phyloP scores from a whole-genome alignment of 2,329 filamentous ascomycete species.

The Ceratocystis destructans region DNA sequence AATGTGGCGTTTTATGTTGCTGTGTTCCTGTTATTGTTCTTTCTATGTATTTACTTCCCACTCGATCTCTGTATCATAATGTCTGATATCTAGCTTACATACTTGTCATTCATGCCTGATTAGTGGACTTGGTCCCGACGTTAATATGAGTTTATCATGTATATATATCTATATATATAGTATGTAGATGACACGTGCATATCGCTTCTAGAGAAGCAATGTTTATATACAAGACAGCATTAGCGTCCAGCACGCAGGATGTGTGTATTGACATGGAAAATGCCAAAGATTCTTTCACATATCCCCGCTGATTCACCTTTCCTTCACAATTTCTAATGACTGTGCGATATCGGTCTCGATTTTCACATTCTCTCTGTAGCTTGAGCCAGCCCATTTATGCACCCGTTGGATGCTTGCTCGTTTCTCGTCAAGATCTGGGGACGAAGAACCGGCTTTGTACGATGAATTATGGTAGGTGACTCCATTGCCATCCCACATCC shows the following conservation, averaged over 20 bases:
- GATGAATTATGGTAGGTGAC: background rate
- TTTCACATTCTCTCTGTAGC: background rate
- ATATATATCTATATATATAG: background rate
- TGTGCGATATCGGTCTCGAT: background rate
- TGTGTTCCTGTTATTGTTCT: background rate
- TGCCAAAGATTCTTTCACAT: background rate
- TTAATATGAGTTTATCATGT: too few relatives aligned
- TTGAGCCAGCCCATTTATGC: background rate
- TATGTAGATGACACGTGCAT: background rate
- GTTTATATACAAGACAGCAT: too few relatives aligned
- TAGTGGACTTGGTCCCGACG: too few relatives aligned
- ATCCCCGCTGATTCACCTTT: background rate
- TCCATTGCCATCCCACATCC: background rate
- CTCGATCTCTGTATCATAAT: slow-evolving; percentile 1
- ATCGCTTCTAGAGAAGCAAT: too few relatives aligned
- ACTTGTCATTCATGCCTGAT: background rate
- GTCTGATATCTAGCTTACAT: background rate
- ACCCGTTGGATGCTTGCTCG: background rate
- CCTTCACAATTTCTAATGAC: slow-evolving; percentile 3
- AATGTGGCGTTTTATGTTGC: background rate
- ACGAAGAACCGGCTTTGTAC: background rate
- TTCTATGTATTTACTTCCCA: background rate
- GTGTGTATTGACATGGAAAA: background rate
- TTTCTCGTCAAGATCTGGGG: background rate
- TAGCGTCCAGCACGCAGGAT: too few relatives aligned